Percentiles rank a stretch among this genome's conserved stretches.
Evolutionary conservation across 352 stramenopile species (phyloP).

Genomic region (Pythium volutum): DNA sequence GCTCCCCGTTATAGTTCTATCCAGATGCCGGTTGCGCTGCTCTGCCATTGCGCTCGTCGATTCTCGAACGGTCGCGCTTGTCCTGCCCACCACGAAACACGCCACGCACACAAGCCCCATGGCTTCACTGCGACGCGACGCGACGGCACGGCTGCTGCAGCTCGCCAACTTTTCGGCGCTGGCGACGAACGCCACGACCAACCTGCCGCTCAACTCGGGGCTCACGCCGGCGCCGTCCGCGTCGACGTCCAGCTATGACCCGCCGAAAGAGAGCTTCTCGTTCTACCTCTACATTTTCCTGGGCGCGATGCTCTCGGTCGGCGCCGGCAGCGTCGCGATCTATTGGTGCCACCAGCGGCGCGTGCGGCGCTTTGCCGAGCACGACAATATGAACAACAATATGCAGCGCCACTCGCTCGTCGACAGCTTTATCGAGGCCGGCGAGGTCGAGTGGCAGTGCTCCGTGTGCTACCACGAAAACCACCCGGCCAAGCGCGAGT

Average conservation of each 20-base stretch:
- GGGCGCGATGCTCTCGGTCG: conserved; percentile 50
- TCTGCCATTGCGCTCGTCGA: too few species aligned
- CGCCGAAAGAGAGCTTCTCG: conserved; percentile 24
- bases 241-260: neutral
- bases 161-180: conserved; percentile 10
- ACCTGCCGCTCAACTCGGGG: neutral
- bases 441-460: conserved; percentile 79
- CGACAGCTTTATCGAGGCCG: conserved; percentile 67
- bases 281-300: conserved; percentile 80
- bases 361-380: conserved; percentile 47
- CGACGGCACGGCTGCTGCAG: conserved; percentile 11
- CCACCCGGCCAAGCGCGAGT: conserved; percentile 76
- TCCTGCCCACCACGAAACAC: neutral
- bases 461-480: conserved; percentile 84
- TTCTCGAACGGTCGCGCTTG: conserved; percentile 3
- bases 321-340: conserved; percentile 35
- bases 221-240: neutral
- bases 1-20: neutral
- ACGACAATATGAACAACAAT: conserved; percentile 83
- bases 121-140: conserved; percentile 12
- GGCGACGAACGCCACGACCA: neutral
- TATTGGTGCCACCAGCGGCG: conserved; percentile 74
- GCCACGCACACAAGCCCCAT: neutral
- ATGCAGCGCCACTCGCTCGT: conserved; percentile 84
- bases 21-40: conserved; percentile 9